Evolutionary conservation across 495 filamentous ascomycete genomes (phyloP).

Genomic region (Podospora bellae-mahoneyi): DNA sequence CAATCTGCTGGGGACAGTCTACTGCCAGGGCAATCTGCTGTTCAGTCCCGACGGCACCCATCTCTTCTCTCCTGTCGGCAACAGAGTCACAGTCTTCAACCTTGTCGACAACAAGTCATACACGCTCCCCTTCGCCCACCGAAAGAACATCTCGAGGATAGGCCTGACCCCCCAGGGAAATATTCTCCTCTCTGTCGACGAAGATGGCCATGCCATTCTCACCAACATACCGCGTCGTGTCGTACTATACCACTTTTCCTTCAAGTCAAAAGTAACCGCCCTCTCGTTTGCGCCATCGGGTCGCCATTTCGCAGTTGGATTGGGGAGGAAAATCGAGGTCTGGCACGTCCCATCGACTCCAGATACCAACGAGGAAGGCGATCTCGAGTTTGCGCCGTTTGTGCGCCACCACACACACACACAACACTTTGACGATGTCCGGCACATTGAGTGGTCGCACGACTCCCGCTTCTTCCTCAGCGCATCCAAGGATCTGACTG

Average conservation of each 20-base stretch:
- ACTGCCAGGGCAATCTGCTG: constrained; percentile 92
- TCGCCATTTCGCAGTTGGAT: constrained; percentile 78
- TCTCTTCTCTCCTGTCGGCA: constrained; percentile 95
- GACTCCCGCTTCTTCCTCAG: constrained; percentile 94
- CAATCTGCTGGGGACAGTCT: constrained; percentile 94
- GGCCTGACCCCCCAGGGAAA: constrained; percentile 87
- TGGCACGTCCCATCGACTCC: constrained; percentile 93
- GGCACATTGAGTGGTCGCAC: constrained; percentile 85
- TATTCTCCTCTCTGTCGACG: constrained; percentile 85
- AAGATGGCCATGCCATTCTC: constrained; percentile 89
- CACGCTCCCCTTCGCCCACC: constrained; percentile 90
- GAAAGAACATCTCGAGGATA: constrained; percentile 84
- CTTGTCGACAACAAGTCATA: constrained; percentile 94
- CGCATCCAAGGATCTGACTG: constrained; percentile 86
- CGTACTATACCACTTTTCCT: constrained; percentile 88
- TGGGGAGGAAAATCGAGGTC: constrained; percentile 82
- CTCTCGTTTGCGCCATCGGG: constrained; percentile 91
- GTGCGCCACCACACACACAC: constrained; percentile 79
- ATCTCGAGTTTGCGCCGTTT: constrained; percentile 92
- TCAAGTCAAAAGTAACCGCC: constrained; percentile 75
- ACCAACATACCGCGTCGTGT: constrained; percentile 84
- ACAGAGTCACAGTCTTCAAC: constrained; percentile 92
- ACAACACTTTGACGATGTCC: constrained; percentile 82
- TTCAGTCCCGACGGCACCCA: constrained; percentile 96
- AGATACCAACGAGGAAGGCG: constrained; percentile 69